A percentile compares a stretch with the other conserved stretches of the same genome.
phyloP scores from a whole-genome alignment of 1,284 basidiomycete genomes.

The Taiwanofungus camphoratus region DNA sequence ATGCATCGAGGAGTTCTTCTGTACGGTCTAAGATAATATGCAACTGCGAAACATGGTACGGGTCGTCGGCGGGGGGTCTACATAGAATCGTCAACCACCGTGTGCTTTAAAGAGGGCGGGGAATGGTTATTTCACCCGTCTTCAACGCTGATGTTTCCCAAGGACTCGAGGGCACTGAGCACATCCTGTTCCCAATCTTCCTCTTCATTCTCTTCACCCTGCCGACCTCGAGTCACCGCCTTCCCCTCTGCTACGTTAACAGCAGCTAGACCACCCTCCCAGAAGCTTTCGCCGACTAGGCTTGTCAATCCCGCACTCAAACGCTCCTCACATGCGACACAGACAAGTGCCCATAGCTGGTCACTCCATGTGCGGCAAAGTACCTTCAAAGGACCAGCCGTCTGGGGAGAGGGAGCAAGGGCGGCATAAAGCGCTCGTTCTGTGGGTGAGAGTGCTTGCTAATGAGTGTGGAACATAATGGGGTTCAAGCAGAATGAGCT shows the following conservation, averaged over 20 bases:
- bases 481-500: neutral
- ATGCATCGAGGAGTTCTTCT: slow-evolving; percentile 64
- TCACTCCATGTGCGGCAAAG: slow-evolving; percentile 93
- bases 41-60: slow-evolving; percentile 84
- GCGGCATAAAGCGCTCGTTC: slow-evolving; percentile 88
- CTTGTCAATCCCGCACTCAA: slow-evolving; percentile 55
- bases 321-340: slow-evolving; percentile 80
- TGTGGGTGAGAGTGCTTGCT: slow-evolving; percentile 65
- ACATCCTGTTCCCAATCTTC: slow-evolving; percentile 63
- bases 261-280: slow-evolving; percentile 49
- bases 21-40: slow-evolving; percentile 80
- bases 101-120: neutral
- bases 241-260: slow-evolving; percentile 32
- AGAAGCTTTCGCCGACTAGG: slow-evolving; percentile 51
- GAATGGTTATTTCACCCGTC: slow-evolving; percentile 46
- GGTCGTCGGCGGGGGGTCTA: slow-evolving; percentile 68
- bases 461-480: slow-evolving; percentile 5
- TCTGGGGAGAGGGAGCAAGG: slow-evolving; percentile 73
- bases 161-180: slow-evolving; percentile 41
- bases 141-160: slow-evolving; percentile 46
- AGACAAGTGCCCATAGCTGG: slow-evolving; percentile 89
- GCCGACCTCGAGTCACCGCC: slow-evolving; percentile 22
- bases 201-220: slow-evolving; percentile 39
- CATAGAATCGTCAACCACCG: slow-evolving; percentile 3
- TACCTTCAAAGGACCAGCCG: slow-evolving; percentile 69